Percentiles rank a stretch among this genome's conserved stretches.
Conservation (phyloP, 164 flowering plant genomes). For the Chimonanthus salicifolius region DNA sequence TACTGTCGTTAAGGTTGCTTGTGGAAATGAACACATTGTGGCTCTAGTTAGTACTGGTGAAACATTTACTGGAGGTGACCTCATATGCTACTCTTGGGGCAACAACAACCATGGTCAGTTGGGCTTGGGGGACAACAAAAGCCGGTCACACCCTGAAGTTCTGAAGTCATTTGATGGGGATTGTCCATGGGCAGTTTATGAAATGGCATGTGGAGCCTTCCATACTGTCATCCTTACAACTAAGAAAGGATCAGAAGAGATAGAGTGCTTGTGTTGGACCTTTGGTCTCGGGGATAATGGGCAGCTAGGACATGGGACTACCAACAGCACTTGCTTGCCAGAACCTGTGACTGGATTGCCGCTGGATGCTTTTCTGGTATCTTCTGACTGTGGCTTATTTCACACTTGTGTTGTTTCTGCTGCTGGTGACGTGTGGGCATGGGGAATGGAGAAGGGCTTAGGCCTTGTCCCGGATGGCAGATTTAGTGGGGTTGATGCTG, state of each 20-base stretch:
- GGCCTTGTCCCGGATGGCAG: conserved; percentile 83
- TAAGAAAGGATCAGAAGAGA: conserved; percentile 30
- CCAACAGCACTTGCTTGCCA: conserved; percentile 41
- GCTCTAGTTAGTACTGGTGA: conserved; percentile 74
- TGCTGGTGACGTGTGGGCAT: conserved; percentile 81
- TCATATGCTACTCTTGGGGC: conserved; percentile 82
- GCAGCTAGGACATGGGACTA: conserved; percentile 89
- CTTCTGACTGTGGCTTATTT: conserved; percentile 85
- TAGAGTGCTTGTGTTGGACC: conserved; percentile 70
- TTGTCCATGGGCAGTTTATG: conserved; percentile 50
- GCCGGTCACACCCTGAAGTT: conserved; percentile 46
- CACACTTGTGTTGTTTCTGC: conserved; percentile 79
- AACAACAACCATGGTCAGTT: conserved; percentile 72
- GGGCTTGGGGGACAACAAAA: conserved; percentile 69
- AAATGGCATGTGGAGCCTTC: conserved; percentile 78
- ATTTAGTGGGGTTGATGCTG: conserved; percentile 55
- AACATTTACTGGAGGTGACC: conserved; percentile 46
- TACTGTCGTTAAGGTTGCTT: conserved; percentile 84
- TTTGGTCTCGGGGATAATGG: conserved; percentile 91
- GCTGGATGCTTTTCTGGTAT: conserved; percentile 32
- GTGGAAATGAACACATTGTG: conserved; percentile 87
- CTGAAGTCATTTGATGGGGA: conserved; percentile 43
- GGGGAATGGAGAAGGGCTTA: conserved; percentile 97
- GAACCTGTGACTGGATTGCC: conserved; percentile 59
- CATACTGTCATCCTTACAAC: conserved; percentile 72